Evolutionary conservation across 441 rosid genomes (phyloP).

Genomic region (Biscutella laevigata): DNA sequence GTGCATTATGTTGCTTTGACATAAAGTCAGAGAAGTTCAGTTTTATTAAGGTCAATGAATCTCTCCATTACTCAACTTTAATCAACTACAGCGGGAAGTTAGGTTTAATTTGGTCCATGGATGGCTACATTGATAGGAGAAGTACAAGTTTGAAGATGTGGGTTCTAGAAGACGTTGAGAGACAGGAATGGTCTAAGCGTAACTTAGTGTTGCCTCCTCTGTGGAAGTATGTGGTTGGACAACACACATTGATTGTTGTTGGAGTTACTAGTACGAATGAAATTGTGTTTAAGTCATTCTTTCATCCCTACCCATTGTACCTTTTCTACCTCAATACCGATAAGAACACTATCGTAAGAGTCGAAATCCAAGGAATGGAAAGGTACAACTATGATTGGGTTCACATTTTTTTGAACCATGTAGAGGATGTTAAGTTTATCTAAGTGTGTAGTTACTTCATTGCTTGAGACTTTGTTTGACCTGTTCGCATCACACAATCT

Average conservation of each 20-base stretch:
- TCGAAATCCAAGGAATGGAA: neutral
- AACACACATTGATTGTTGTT: neutral
- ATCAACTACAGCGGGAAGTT: neutral
- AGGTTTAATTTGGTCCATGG: neutral
- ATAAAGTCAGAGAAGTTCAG: neutral
- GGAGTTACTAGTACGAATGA: neutral
- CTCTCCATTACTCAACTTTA: neutral
- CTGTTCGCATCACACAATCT: no score
- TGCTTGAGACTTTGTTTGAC: no score
- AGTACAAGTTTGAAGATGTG: neutral
- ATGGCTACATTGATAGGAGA: neutral
- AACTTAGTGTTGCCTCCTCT: neutral
- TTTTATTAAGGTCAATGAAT: neutral
- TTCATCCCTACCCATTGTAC: neutral
- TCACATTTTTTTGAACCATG: neutral
- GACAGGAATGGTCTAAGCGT: neutral
- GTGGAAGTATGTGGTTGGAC: neutral
- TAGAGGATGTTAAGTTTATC: neutral
- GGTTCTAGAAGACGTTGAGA: neutral
- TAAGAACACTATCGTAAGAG: neutral
- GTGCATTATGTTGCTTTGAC: neutral
- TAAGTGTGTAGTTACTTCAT: no score
- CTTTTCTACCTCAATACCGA: neutral
- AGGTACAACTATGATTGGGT: fast-evolving
- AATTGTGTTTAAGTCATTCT: neutral